Conservation (phyloP, 371 early-diverging fungal genomes). For the Mucor racemosus region DNA sequence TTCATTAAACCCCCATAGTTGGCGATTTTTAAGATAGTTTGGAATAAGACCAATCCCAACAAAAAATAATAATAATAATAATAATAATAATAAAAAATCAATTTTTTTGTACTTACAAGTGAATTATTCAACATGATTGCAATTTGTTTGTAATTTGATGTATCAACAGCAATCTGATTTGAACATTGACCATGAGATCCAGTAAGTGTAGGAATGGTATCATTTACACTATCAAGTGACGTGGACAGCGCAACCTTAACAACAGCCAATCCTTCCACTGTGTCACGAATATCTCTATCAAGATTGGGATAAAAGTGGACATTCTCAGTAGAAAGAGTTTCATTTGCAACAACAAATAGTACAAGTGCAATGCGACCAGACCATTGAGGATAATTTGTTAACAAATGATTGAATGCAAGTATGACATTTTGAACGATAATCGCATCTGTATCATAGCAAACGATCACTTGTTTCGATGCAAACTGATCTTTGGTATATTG, state of each 20-base stretch:
- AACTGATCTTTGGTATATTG: not conserved
- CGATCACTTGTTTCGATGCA: conserved; percentile 1
- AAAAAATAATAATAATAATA: not conserved
- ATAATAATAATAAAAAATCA: no score
- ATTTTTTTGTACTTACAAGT: conserved; percentile 6
- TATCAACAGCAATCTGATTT: not conserved
- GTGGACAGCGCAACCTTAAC: not conserved
- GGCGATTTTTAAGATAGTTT: conserved; percentile 11
- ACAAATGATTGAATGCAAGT: not conserved
- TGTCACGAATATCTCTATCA: conserved; percentile 6
- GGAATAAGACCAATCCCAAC: not conserved
- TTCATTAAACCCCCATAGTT: conserved; percentile 1
- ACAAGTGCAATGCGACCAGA: not conserved
- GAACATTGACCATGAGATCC: not conserved
- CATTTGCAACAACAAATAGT: not conserved
- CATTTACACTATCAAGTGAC: not conserved
- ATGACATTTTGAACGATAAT: not conserved
- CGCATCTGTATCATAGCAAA: conserved; percentile 3
- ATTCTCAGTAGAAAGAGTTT: not conserved
- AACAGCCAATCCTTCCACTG: not conserved
- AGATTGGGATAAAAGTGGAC: conserved; percentile 11
- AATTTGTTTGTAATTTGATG: not conserved
- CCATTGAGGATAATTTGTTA: conserved; percentile 1
- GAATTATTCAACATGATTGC: not conserved
- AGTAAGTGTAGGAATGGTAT: conserved; percentile 5